Evolutionary conservation across 169 alveolate species (phyloP).

Genomic region (Cryptosporidium ubiquitum): DNA sequence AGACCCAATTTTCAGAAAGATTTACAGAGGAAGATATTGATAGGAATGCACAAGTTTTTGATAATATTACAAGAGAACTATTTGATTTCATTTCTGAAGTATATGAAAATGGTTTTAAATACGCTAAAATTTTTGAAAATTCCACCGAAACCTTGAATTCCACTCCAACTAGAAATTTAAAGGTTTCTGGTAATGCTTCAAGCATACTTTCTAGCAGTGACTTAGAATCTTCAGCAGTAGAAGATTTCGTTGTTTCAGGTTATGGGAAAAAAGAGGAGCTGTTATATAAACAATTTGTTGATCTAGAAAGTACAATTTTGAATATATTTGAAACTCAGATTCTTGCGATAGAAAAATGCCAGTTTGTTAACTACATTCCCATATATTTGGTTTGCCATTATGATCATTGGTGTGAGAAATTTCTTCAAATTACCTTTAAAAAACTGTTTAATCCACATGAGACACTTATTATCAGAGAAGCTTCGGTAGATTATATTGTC

Average conservation of each 20-base stretch:
- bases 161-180: not conserved
- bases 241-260: not conserved
- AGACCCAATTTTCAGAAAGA: slow-evolving; percentile 12
- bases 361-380: slow-evolving; percentile 48
- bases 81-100: slow-evolving; percentile 51
- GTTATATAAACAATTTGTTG: slow-evolving; percentile 43
- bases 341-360: slow-evolving; percentile 29
- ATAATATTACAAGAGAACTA: not conserved
- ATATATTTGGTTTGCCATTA: slow-evolving; percentile 15
- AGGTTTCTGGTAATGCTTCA: not conserved
- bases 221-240: slow-evolving; percentile 59
- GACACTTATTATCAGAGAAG: slow-evolving; percentile 43
- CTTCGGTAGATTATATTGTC: slow-evolving; percentile 45
- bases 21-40: slow-evolving; percentile 68
- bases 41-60: slow-evolving; percentile 58
- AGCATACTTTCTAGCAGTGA: slow-evolving; percentile 60
- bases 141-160: not conserved
- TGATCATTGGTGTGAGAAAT: slow-evolving; percentile 54
- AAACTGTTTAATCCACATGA: slow-evolving; percentile 61
- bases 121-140: not conserved
- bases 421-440: slow-evolving; percentile 30
- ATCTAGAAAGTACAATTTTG: slow-evolving; percentile 28
- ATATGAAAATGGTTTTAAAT: slow-evolving; percentile 33
- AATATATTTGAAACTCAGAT: slow-evolving; percentile 42
- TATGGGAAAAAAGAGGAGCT: slow-evolving; percentile 53